Evolutionary conservation across 495 filamentous ascomycete species (phyloP).

Genomic region (Penicillium antarcticum): DNA sequence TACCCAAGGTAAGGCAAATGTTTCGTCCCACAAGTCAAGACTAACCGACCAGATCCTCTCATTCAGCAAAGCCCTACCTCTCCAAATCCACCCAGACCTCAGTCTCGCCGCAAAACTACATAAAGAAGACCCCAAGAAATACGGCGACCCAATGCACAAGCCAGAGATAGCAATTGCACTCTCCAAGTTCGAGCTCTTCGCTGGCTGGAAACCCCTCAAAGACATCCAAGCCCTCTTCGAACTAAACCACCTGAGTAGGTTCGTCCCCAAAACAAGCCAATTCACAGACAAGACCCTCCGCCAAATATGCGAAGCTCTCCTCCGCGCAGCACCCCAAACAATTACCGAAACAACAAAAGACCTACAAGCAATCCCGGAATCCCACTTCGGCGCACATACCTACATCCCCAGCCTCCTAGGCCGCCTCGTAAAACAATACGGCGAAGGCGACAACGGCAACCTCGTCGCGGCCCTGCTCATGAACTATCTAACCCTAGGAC

Average conservation of each 20-base stretch:
- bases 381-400: slow-evolving; percentile 48
- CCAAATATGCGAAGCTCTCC: slow-evolving; percentile 52
- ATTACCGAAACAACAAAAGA: slow-evolving; percentile 49
- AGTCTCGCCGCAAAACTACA: slow-evolving; percentile 61
- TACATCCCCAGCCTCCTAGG: slow-evolving; percentile 63
- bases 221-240: slow-evolving; percentile 60
- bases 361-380: slow-evolving; percentile 44
- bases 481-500: slow-evolving; percentile 67
- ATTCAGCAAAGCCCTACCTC: slow-evolving; percentile 71
- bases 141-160: slow-evolving; percentile 75
- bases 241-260: slow-evolving; percentile 49
- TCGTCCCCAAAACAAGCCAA: slow-evolving; percentile 43
- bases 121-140: slow-evolving; percentile 58
- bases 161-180: slow-evolving; percentile 79
- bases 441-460: slow-evolving; percentile 50
- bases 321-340: slow-evolving; percentile 49
- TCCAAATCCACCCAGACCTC: slow-evolving; percentile 79
- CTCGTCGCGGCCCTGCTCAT: slow-evolving; percentile 64
- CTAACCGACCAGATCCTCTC: slow-evolving; percentile 57
- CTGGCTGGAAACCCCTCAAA: slow-evolving; percentile 65
- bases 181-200: slow-evolving; percentile 75
- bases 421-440: slow-evolving; percentile 64
- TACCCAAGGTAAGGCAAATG: slow-evolving; percentile 57
- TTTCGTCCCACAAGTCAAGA: neutral
- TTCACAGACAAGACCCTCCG: slow-evolving; percentile 64